Evolutionary conservation across 139 green algal genomes (phyloP).

Genomic region (Penium margaritaceum): DNA sequence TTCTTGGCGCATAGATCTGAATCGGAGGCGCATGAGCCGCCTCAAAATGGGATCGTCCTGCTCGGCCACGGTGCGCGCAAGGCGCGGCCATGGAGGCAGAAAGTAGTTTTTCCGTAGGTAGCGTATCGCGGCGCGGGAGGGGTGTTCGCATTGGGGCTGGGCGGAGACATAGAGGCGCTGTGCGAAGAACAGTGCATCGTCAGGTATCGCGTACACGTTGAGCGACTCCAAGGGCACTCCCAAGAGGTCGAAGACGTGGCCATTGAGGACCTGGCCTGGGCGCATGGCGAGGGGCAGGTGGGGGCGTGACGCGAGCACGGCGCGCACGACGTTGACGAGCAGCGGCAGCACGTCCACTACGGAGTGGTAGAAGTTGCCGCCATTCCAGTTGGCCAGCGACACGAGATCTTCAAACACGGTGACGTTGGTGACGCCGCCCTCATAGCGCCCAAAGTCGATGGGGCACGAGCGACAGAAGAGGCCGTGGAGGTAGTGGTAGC

Average conservation of each 20-base stretch:
- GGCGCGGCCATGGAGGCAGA: too few relatives aligned
- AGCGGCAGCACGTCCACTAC: slow-evolving; percentile 9
- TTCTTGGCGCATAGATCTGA: too few relatives aligned
- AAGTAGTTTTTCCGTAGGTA: neutral
- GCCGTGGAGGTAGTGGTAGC: slow-evolving; percentile 9
- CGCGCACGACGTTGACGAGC: neutral
- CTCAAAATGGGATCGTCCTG: too few relatives aligned
- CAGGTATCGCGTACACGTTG: neutral
- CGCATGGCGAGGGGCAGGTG: neutral
- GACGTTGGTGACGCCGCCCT: neutral
- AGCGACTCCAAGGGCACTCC: neutral
- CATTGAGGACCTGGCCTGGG: neutral
- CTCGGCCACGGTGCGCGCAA: too few relatives aligned
- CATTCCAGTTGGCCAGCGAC: slow-evolving; percentile 19
- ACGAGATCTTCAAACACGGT: slow-evolving; percentile 12
- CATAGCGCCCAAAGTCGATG: slow-evolving; percentile 10
- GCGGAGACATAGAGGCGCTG: neutral
- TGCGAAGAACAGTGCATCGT: slow-evolving; percentile 1
- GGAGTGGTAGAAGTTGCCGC: slow-evolving; percentile 16
- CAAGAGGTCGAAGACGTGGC: neutral
- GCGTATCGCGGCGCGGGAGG: too few relatives aligned
- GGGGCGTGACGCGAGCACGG: neutral
- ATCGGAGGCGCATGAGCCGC: too few relatives aligned
- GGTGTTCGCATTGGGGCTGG: too few relatives aligned
- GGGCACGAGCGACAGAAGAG: slow-evolving; percentile 10